These are phyloP conservation scores for Aspergillus sp. DNA, from an alignment of 2,329 filamentous ascomycete genomes.

Conservation along the genomic window DNA sequence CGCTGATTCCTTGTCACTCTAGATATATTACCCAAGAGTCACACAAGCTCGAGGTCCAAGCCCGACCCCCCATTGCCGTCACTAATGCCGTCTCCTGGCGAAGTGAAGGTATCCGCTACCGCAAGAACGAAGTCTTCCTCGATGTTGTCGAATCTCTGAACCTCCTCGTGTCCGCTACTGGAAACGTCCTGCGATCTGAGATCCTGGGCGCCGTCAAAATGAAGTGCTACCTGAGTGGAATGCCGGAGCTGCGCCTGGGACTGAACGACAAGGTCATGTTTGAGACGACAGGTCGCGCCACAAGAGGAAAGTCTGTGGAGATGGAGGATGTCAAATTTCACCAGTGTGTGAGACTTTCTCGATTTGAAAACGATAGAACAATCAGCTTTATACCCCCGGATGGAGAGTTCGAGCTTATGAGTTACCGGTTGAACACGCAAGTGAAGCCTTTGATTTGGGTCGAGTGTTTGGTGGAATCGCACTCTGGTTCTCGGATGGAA, in stretches of 20 bases:
- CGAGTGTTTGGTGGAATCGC: conserved; percentile 92
- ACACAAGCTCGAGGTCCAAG: conserved; percentile 96
- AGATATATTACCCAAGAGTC: conserved; percentile 97
- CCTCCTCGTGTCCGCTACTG: conserved; percentile 86
- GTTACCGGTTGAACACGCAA: conserved; percentile 95
- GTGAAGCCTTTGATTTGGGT: conserved; percentile 99
- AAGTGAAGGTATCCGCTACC: conserved; percentile 94
- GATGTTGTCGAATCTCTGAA: conserved; percentile 97
- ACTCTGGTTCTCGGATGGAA: conserved; percentile 91
- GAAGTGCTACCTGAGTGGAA: conserved; percentile 98
- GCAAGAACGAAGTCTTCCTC: conserved; percentile 98
- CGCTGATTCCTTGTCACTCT: not conserved
- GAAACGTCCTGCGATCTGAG: conserved; percentile 92
- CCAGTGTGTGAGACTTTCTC: conserved; percentile 89
- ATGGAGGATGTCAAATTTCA: conserved; percentile 99
- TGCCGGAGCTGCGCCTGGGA: conserved; percentile 91
- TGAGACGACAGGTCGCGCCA: conserved; percentile 90
- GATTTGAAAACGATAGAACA: conserved; percentile 97
- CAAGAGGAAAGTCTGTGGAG: conserved; percentile 92
- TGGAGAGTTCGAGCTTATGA: conserved; percentile 99
- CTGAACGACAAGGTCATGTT: conserved; percentile 99
- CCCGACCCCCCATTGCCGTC: conserved; percentile 91
- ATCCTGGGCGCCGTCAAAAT: conserved; percentile 97
- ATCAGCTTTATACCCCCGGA: conserved; percentile 99
- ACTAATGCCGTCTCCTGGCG: conserved; percentile 98